Percentiles rank a stretch among this genome's conserved stretches.
Conservation (phyloP, 495 filamentous ascomycete genomes). For the Penicillium roqueforti region DNA sequence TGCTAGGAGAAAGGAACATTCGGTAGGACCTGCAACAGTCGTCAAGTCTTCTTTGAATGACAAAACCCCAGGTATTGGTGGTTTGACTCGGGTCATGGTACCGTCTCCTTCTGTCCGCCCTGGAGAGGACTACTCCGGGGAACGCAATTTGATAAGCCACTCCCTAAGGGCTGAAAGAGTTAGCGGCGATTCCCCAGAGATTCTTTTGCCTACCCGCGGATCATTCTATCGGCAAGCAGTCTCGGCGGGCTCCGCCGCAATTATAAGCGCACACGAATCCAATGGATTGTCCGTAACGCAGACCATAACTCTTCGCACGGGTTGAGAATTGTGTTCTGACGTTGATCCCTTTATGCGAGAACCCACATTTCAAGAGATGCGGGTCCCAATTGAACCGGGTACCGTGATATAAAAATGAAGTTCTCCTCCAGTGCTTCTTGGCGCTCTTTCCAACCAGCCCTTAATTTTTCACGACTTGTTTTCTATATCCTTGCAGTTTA, state of each 20-base stretch:
- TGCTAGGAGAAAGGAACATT: neutral
- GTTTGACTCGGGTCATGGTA: neutral
- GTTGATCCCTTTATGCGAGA: neutral
- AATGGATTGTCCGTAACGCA: neutral
- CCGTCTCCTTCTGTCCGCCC: neutral
- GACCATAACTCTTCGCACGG: neutral
- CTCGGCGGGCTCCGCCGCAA: neutral
- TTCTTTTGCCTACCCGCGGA: neutral
- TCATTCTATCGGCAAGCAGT: neutral
- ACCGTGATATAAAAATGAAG: neutral
- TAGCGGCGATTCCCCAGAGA: slow-evolving; percentile 4
- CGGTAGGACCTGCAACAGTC: neutral
- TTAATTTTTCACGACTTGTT: neutral
- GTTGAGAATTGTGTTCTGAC: neutral
- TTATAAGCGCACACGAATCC: neutral
- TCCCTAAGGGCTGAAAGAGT: neutral
- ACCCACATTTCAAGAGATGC: neutral
- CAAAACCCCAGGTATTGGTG: neutral
- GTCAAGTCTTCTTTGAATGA: neutral
- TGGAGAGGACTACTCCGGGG: neutral
- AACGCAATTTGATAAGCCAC: neutral
- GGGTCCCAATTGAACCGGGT: neutral
- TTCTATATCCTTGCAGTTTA: neutral
- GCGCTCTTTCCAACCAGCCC: neutral
- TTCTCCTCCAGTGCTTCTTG: neutral